Base-by-base conservation (phyloP, 345 rosid species). In the Gossypium sturtianum region DNA sequence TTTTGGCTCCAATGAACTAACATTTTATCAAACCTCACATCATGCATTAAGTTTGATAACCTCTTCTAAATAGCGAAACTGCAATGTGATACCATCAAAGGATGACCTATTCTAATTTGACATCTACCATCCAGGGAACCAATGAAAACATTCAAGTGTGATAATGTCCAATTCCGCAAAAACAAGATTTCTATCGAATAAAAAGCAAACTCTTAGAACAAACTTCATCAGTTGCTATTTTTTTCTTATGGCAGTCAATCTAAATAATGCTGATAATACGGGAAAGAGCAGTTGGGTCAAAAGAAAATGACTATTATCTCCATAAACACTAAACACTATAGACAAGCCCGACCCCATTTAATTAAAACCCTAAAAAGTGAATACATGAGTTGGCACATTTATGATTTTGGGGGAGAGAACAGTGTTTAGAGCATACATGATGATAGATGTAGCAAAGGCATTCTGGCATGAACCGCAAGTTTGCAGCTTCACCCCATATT, bases 401-500 rank as follows among this genome's bases (percentile, higher is more conserved):
- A 82, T 20, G 38, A 29, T 29, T 29, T 9, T 1, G 11, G 47
- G 60, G 53, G 74, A 70, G 72, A 57, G 67, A 59, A 29, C 12
- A 27, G 38, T 66, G 58, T 43, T 62, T 19, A n/a, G 76, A 60
- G 79, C 94, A 72, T 93, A 96, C 99, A 85, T 93, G 98, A 83
- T 96, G 99, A 82, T 96, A 93, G 75, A 96, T 93, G 79, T 93
- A 96, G 87, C 98, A 96, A 74, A 96, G 89, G 83, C 99, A 96
- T 84, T 96, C 99, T 10, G 99, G 99, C 98, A 96, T 93, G 86
- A 91, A 96, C 86, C 98, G 88, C 84, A 93, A 84, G 84, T 96
- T 96, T 10, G 99, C 98, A 76, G 99, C 97, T 84, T 96, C 99
- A 62, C 99, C 99, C 99, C 99, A 96, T 69, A 96, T 96, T 74